Conservation (phyloP, 176 grass and related monocot genomes). For the Carex parvula region DNA sequence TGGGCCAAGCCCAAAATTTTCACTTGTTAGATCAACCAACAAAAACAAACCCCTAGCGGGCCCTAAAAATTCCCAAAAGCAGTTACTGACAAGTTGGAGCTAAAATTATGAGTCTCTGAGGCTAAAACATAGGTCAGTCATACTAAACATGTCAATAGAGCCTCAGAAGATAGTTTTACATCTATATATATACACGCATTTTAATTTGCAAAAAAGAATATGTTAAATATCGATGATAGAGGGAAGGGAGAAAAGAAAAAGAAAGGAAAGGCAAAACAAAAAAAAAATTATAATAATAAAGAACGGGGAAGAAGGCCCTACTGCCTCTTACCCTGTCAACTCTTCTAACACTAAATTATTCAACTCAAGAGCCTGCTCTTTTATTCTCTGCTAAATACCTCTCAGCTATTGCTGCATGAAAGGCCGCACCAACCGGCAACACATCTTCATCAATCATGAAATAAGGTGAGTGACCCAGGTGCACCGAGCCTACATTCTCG, state of each 20-base stretch:
- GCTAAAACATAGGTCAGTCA: not conserved
- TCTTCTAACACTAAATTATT: not conserved
- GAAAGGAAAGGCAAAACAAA: not conserved
- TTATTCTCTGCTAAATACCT: constrained; percentile 56
- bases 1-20: not conserved
- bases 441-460: constrained; percentile 97
- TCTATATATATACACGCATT: not conserved
- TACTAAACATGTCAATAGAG: not conserved
- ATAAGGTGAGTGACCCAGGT: constrained; percentile 57
- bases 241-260: constrained; percentile 5
- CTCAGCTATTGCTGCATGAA: constrained; percentile 92
- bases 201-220: constrained; percentile 7
- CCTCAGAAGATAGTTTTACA: not conserved
- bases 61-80: not conserved
- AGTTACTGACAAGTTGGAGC: not conserved
- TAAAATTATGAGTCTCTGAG: not conserved
- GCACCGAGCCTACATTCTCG: constrained; percentile 71
- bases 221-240: not conserved
- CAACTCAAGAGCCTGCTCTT: not conserved
- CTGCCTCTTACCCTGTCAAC: not conserved
- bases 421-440: constrained; percentile 70
- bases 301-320: not conserved
- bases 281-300: not conserved
- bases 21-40: not conserved
- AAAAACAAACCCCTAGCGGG: not conserved